Evolutionary conservation across 805 yeast genomes (phyloP), one percentile per base, ranked within the genome.

Genomic region (Candida oleophila): DNA sequence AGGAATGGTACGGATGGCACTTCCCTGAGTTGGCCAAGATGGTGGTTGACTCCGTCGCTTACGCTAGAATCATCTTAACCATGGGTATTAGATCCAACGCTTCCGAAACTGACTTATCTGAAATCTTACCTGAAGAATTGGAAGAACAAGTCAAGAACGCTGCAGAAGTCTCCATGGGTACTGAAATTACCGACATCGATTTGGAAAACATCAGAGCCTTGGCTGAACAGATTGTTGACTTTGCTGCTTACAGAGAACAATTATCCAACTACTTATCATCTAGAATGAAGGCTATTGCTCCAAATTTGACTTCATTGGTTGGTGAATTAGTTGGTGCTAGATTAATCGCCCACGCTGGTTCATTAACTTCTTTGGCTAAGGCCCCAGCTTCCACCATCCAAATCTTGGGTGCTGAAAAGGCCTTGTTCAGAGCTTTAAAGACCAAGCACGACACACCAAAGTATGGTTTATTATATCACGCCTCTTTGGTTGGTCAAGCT

Each of bases 1-100:
- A 92, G 76, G 99, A 94, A 76, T 94, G 99, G 99, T 94, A 94
- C 74, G 99, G 99, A 55, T 94, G 99, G 99, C 99, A 94, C 73
- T 94, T 94, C 85, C 99, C 99, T 35, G 99, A 94, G 73, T 82
- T 94, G 82, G 97, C 97, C 61, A 94, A 94, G 80, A 89, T 92
- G 68, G 87, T 94, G 59, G 83, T 86, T 56, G 99, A 92, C 73
- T 91, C 96, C 55, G 92, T 89, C 59, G 97, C 97, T 41, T 92
- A 83, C 69, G 98, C 98, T 51, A 86, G 95, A 76, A 87, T 90
- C 58, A 88, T 94, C 64, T 80, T 90, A 71, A 78, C 85, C 59
- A 90, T 94, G 97, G 98, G 98, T 57, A 74, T 88, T 59, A 83
- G 99, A 77, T 78, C 96, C 46, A 89, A 88, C 62, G 96, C 96